Conservation (phyloP, 2,329 filamentous ascomycete genomes). For the Colletotrichum camelliae region DNA sequence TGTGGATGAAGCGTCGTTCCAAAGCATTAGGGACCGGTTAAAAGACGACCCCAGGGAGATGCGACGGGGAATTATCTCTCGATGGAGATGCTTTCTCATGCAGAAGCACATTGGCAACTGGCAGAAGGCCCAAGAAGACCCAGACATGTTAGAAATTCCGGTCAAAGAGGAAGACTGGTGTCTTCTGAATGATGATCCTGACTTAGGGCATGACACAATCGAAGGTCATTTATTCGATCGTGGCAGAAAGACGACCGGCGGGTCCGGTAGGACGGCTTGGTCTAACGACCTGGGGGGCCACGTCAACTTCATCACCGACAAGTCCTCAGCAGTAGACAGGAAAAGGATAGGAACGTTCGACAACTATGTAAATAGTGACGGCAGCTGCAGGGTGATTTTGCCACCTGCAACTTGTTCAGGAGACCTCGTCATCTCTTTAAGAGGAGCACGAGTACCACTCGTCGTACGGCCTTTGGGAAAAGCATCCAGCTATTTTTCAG, state of each 20-base stretch:
- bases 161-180: background rate
- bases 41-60: background rate
- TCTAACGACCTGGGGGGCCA: fast-evolving
- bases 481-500: background rate
- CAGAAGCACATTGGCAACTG: background rate
- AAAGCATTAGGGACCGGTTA: background rate
- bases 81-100: background rate
- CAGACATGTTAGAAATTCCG: fast-evolving
- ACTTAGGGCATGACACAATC: background rate
- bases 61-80: background rate
- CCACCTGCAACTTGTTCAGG: background rate
- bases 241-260: background rate
- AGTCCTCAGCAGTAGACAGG: background rate
- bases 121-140: background rate
- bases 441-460: background rate
- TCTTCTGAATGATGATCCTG: background rate
- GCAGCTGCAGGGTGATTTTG: background rate
- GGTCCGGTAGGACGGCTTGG: background rate
- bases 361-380: too few relatives aligned
- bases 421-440: background rate
- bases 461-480: background rate
- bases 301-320: background rate
- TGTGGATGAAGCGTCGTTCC: background rate
- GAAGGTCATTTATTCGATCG: background rate
- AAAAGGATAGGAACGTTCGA: background rate